Percentiles rank a stretch among this genome's conserved stretches.
phyloP scores from a whole-genome alignment of 1,284 basidiomycete species.

The Fomes fomentarius region DNA sequence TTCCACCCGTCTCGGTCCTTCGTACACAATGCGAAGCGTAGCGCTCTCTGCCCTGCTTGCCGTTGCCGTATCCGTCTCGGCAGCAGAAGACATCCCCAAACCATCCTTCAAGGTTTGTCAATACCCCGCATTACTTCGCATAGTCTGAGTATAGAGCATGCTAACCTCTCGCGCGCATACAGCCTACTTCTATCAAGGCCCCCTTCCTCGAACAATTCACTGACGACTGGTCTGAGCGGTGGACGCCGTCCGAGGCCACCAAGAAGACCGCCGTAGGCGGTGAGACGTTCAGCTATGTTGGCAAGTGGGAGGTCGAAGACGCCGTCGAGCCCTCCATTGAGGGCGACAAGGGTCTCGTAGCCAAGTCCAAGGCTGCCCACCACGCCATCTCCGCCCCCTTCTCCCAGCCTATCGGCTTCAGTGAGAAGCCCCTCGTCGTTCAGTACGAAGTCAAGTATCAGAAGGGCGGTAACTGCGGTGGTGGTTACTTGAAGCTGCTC shows the following conservation, averaged over 20 bases:
- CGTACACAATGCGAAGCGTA: constrained; percentile 82
- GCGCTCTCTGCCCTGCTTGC: constrained; percentile 74
- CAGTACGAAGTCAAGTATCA: constrained; percentile 99
- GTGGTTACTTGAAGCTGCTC: constrained; percentile 98
- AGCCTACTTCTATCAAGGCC: constrained; percentile 87
- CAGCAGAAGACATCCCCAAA: constrained; percentile 56
- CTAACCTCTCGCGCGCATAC: constrained; percentile 16
- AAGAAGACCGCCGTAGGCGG: constrained; percentile 95
- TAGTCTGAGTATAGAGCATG: background rate
- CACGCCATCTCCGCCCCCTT: constrained; percentile 98
- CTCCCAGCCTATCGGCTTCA: constrained; percentile 77
- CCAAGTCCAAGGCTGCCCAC: constrained; percentile 91
- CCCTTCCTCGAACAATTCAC: constrained; percentile 98
- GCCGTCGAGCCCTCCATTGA: constrained; percentile 72
- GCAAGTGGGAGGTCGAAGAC: constrained; percentile 97
- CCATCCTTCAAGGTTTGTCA: constrained; percentile 66
- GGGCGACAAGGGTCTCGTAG: constrained; percentile 89
- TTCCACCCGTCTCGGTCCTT: constrained; percentile 59
- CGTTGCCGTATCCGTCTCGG: constrained; percentile 63
- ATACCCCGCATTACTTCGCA: background rate
- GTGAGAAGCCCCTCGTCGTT: constrained; percentile 89
- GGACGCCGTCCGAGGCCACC: constrained; percentile 96
- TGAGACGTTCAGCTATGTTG: constrained; percentile 96
- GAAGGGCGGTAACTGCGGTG: constrained; percentile 98
- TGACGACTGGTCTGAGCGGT: constrained; percentile 87